Conservation (phyloP, 768 basidiomycete species). For the Astraeus odoratus region DNA sequence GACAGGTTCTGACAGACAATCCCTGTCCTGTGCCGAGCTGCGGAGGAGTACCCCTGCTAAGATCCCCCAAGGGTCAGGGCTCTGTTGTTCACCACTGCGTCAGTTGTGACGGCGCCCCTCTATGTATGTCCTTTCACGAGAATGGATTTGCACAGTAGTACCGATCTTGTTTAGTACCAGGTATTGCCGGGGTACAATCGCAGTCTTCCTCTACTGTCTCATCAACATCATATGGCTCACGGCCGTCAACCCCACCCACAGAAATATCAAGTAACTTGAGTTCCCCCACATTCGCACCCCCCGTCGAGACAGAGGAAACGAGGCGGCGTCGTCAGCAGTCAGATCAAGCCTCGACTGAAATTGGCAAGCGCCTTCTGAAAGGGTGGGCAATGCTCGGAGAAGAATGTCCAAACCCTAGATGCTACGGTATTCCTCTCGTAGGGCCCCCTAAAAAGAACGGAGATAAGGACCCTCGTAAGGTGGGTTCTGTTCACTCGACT, state of each 20-base stretch:
- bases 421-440: constrained; percentile 81
- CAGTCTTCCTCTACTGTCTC: constrained; percentile 35
- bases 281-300: constrained; percentile 57
- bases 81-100: constrained; percentile 53
- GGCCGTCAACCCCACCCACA: constrained; percentile 72
- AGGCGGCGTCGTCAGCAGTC: constrained; percentile 72
- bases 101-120: constrained; percentile 44
- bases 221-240: constrained; percentile 47
- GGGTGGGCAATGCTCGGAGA: constrained; percentile 91
- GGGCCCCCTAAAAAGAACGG: constrained; percentile 60
- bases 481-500: constrained; percentile 20
- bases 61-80: constrained; percentile 49
- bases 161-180: constrained; percentile 10
- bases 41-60: constrained; percentile 58
- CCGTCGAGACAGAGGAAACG: constrained; percentile 60
- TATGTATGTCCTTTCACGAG: constrained; percentile 22
- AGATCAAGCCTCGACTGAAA: constrained; percentile 71
- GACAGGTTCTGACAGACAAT: constrained; percentile 57
- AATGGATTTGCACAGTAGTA: not conserved
- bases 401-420: constrained; percentile 63
- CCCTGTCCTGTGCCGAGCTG: constrained; percentile 53
- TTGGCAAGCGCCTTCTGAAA: constrained; percentile 68
- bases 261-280: constrained; percentile 57
- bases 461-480: constrained; percentile 62
- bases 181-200: constrained; percentile 19